These are phyloP conservation scores for Paramecium octaurelia DNA, from an alignment of 73 alveolate genomes.

Conservation along the genomic window DNA sequence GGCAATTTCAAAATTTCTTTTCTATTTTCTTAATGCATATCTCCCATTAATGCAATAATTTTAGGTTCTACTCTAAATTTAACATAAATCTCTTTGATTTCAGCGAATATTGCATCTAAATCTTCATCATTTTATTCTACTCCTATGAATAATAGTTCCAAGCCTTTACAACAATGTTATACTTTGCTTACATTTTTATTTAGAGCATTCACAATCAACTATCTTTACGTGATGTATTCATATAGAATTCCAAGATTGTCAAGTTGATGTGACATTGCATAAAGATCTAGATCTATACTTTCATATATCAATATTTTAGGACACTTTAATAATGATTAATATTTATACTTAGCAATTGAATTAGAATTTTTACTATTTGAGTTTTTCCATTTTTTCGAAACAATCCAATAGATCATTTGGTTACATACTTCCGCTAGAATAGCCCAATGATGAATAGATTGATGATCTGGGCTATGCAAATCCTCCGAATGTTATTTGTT, in stretches of 20 bases:
- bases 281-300: not conserved
- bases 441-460: not conserved
- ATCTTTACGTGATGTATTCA: not conserved
- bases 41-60: not conserved
- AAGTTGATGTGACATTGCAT: not conserved
- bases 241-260: not conserved
- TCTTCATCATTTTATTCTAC: not conserved
- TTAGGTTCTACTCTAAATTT: not conserved
- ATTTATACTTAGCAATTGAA: not conserved
- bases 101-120: not conserved
- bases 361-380: not conserved
- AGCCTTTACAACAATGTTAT: not conserved
- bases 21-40: not conserved
- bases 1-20: not conserved
- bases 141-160: not conserved
- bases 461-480: not conserved
- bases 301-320: not conserved
- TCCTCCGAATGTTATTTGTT: not conserved
- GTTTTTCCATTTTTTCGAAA: conserved; percentile 4
- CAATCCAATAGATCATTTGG: conserved; percentile 3
- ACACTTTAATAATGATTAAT: not conserved
- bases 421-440: not conserved
- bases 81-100: not conserved
- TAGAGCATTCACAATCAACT: not conserved
- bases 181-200: not conserved